Base-by-base conservation (phyloP, 345 rosid genomes). In the Populus alba region DNA sequence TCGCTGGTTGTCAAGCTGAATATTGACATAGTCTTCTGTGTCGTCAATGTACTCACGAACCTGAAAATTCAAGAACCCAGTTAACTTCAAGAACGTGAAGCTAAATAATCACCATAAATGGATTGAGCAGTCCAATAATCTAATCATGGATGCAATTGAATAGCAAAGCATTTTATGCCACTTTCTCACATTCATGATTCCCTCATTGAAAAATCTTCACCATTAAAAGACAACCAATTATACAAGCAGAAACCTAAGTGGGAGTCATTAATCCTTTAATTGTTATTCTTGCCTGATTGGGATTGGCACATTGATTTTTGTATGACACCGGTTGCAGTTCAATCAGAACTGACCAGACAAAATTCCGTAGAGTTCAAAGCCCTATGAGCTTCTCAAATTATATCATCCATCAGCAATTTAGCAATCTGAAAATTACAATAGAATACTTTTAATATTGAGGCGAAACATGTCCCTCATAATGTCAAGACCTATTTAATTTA, bases 41-140 rank as follows among this genome's bases (percentile, higher is more conserved):
- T 95, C 98, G 73, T 93, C 97, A 53, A 95, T 93, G 74, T 95
- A 93, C 79, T 95, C 99, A 1, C 99, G 91, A 33, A 95, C 99
- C 94, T 90, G 88, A 72, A 71, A 72, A 71, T 41, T 62, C 5
- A 33, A 20, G 35, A n/a, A 70, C 11, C 5, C 43, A 37, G 16
- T 74, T 68, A 57, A 49, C 51, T 51, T 62, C 37, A 72, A 43
- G 22, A 35, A 59, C 7, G 67, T 53, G 76, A 78, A 72, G 6
- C 45, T 29, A 55, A 41, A 68, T 73, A 16, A 49, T 66, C 10
- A 53, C 23, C n/a, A 71, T 57, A 35, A 57, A 27, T 55, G 41
- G 47, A 69, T 18, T 41, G n/a, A 61, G 47, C 12, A 29, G 27
- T 62, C 37, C 31, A 68, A 47, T 22, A 6, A n/a, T 35, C 4